phyloP scores from a whole-genome alignment of 805 yeast species.

The Candida fluviatilis region DNA sequence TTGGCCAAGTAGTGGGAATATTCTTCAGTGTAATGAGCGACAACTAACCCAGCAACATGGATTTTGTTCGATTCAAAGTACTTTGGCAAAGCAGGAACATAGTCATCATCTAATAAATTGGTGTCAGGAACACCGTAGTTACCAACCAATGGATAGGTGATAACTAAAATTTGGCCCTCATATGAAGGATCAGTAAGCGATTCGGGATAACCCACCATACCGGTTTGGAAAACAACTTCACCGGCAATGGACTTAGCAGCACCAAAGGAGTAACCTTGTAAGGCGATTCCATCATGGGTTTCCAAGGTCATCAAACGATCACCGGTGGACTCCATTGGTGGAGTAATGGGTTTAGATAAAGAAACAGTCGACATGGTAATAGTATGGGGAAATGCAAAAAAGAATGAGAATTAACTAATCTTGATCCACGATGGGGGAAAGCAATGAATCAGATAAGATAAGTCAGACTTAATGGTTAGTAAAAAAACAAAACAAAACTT shows the following conservation, averaged over 20 bases:
- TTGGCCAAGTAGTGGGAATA: constrained; percentile 91
- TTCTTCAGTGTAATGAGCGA: constrained; percentile 95
- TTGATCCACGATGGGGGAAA: not conserved
- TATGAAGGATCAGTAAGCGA: constrained; percentile 97
- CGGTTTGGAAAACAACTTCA: constrained; percentile 98
- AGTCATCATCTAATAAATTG: constrained; percentile 53
- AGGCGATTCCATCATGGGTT: constrained; percentile 76
- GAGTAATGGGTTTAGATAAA: constrained; percentile 61
- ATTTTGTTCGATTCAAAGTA: constrained; percentile 90
- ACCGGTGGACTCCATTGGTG: constrained; percentile 81
- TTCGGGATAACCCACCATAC: constrained; percentile 99
- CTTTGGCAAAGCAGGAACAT: constrained; percentile 73
- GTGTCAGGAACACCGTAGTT: constrained; percentile 99
- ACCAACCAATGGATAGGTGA: constrained; percentile 95
- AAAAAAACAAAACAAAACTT: not conserved
- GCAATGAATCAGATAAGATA: not conserved
- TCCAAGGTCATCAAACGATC: constrained; percentile 85
- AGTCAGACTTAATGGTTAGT: not conserved
- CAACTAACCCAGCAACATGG: constrained; percentile 95
- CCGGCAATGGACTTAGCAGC: constrained; percentile 87
- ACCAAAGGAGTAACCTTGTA: constrained; percentile 97
- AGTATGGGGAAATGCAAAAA: not conserved
- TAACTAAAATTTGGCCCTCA: constrained; percentile 94
- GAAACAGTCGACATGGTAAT: not conserved
- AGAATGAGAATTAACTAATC: not conserved